Evolutionary conservation across 2,329 filamentous ascomycete genomes (phyloP), one percentile per base, ranked within the genome.

Genomic region (Calonectria henricotiae): DNA sequence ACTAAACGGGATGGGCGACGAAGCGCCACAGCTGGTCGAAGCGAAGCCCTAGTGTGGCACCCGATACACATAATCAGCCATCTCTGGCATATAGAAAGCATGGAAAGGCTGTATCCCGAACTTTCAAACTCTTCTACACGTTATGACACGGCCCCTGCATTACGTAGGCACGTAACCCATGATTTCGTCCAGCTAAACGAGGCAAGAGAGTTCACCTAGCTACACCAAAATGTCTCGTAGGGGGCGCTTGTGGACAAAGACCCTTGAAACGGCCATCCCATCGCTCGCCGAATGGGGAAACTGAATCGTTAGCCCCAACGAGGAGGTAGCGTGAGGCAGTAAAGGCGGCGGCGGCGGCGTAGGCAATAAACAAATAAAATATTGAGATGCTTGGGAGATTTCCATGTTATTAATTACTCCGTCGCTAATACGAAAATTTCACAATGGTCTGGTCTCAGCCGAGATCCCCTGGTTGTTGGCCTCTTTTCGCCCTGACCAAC

Each of bases 91-190:
- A 41, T 62, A 20, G 32, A 51, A 44, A 46, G 20, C 43, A 46
- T 46, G 44, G 43, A 17, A 23, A n/a, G 47, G 46, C 20, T 13
- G 25, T 25, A n/a, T 27, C 4, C 46, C 46, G 23, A 11, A 8
- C 44, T 15, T 27, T 25, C 32, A 61, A 9, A 44, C 41, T 27
- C 8, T 25, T 11, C 20, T 20, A 23, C 8, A 11, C 43, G 43
- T 9, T 17, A 46, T 17, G 20, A 46, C 43, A 46, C 43, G 43
- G 43, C 43, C 43, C 43, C 43, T 37, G 30, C 49, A n/a, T 35
- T 30, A 30, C 23, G 49, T 13, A 30, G 46, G 55, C 55, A 70
- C 63, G 30, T 62, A 60, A 60, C 60, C 63, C 63, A 46, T 62
- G 67, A 30, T 55, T 41, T 27, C 0, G 7, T 7, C n/a, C n/a